Conservation (phyloP, 805 yeast genomes). For the Saturnispora diversa region DNA sequence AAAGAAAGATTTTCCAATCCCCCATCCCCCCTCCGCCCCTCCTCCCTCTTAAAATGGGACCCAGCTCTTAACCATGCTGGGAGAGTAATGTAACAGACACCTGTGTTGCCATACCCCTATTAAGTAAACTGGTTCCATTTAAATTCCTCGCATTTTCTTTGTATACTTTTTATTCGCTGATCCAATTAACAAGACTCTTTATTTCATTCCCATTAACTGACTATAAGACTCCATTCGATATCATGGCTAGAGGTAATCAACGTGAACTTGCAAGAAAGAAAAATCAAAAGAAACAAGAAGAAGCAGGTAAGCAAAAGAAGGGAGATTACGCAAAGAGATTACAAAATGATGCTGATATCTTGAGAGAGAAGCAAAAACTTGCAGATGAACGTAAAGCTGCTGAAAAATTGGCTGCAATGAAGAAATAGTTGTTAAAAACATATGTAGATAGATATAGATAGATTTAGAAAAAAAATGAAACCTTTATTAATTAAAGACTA, state of each 20-base stretch:
- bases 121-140: too few relatives aligned
- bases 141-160: too few relatives aligned
- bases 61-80: too few relatives aligned
- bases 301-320: conserved; percentile 54
- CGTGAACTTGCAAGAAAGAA: conserved; percentile 90
- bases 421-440: conserved; percentile 3
- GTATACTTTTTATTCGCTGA: too few relatives aligned
- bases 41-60: too few relatives aligned
- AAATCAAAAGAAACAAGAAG: conserved; percentile 72
- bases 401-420: conserved; percentile 20
- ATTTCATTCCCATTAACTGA: too few relatives aligned
- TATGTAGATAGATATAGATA: background rate
- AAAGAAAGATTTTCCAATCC: too few relatives aligned
- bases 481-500: conserved; percentile 2
- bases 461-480: background rate
- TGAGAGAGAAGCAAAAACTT: conserved; percentile 81
- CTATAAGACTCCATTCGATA: too few relatives aligned
- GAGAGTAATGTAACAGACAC: too few relatives aligned
- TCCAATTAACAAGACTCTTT: too few relatives aligned
- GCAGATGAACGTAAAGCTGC: conserved; percentile 43
- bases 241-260: conserved; percentile 98
- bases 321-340: conserved; percentile 84
- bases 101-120: too few relatives aligned
- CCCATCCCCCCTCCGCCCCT: too few relatives aligned
- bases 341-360: conserved; percentile 84